These are phyloP conservation scores for Plantago elongata DNA, from an alignment of 257 asterid species.

Conservation along the genomic window DNA sequence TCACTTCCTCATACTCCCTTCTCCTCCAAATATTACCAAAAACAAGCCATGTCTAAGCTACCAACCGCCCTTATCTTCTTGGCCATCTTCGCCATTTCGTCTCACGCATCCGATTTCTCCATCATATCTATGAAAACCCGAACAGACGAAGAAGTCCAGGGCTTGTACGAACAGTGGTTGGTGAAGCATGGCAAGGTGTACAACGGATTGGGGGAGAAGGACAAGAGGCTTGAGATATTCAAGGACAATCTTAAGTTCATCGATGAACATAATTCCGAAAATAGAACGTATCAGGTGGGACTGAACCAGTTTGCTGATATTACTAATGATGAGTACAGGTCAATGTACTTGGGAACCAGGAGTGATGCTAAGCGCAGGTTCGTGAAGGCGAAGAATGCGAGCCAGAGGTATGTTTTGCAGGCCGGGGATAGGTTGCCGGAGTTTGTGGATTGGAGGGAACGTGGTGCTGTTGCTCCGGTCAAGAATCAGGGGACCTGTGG, in stretches of 20 bases:
- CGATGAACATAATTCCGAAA: constrained; percentile 48
- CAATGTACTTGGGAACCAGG: constrained; percentile 56
- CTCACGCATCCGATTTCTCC: constrained; percentile 29
- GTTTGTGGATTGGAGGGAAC: constrained; percentile 72
- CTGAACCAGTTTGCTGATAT: constrained; percentile 72
- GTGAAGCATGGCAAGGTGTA: constrained; percentile 55
- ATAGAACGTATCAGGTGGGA: constrained; percentile 60
- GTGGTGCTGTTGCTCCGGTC: constrained; percentile 60
- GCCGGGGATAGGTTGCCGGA: constrained; percentile 46
- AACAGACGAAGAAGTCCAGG: constrained; percentile 37
- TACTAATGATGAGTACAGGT: constrained; percentile 56
- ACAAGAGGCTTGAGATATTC: constrained; percentile 49
- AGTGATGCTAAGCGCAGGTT: constrained; percentile 51
- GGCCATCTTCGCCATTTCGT: constrained; percentile 28
- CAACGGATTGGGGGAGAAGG: constrained; percentile 61
- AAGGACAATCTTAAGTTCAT: constrained; percentile 66
- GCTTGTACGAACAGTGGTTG: constrained; percentile 51
- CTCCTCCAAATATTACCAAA: not conserved
- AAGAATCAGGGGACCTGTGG: constrained; percentile 74
- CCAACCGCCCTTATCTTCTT: constrained; percentile 27
- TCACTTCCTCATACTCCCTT: not conserved
- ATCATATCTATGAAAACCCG: constrained; percentile 14
- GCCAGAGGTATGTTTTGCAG: constrained; percentile 38
- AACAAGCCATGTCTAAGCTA: constrained; percentile 45
- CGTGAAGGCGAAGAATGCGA: constrained; percentile 42